Evolutionary conservation across 768 basidiomycete species (phyloP).

Genomic region (Calocybe gangraenosa): DNA sequence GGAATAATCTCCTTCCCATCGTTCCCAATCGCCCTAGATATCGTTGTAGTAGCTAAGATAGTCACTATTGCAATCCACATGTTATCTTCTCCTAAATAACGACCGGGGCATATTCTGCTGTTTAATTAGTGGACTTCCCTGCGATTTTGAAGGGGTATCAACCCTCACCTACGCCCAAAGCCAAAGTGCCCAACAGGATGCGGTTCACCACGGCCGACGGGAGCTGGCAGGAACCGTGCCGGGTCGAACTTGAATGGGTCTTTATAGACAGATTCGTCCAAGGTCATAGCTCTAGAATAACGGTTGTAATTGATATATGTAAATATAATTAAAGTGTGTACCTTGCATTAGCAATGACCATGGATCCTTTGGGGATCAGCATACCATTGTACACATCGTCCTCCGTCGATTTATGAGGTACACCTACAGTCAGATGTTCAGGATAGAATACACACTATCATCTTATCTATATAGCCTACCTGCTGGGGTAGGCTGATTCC

Average conservation of each 20-base stretch:
- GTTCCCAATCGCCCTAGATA: slow-evolving; percentile 2
- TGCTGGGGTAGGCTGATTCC: too few relatives aligned
- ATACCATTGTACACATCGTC: too few relatives aligned
- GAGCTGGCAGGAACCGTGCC: slow-evolving; percentile 11
- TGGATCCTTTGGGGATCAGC: too few relatives aligned
- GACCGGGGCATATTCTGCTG: background rate
- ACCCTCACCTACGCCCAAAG: slow-evolving; percentile 13
- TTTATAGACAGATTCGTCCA: slow-evolving; percentile 11
- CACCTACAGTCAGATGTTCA: too few relatives aligned
- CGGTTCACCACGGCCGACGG: slow-evolving; percentile 12
- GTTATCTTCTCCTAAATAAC: slow-evolving; percentile 34
- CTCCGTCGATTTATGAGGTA: too few relatives aligned
- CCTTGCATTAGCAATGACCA: too few relatives aligned
- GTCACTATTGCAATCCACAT: slow-evolving; percentile 19
- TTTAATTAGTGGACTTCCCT: background rate
- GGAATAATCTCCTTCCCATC: slow-evolving; percentile 2
- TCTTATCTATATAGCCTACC: too few relatives aligned
- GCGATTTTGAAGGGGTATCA: background rate
- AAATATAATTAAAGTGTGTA: background rate
- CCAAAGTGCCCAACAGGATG: slow-evolving; percentile 11
- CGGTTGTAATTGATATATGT: too few relatives aligned
- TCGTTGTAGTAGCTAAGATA: slow-evolving; percentile 4
- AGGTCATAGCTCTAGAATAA: slow-evolving; percentile 11
- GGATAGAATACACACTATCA: too few relatives aligned
- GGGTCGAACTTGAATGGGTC: slow-evolving; percentile 12